Base-by-base conservation (phyloP, 345 rosid species). In the Carallia brachiata region DNA sequence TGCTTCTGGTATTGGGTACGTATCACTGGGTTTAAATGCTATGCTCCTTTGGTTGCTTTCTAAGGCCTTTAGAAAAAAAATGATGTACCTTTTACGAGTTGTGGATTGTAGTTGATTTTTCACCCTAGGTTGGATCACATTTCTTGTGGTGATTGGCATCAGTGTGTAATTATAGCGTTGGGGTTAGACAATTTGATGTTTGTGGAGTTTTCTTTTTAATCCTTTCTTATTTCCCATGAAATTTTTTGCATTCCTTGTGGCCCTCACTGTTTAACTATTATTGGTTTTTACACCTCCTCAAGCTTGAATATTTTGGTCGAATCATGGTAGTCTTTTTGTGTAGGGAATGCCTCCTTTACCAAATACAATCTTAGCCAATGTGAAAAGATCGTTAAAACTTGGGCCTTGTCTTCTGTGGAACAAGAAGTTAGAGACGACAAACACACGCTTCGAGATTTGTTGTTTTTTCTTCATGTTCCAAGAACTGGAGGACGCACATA, bases 401-500 rank as follows among this genome's bases (percentile, higher is more conserved):
- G 97, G 99, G 89, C 89, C 7, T 52, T 67, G 60, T 79, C 92
- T 70, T 85, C 93, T 31, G 83, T 75, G 61, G 83, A 80, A 72
- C 82, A 80, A 70, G 83, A 84, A 75, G 66, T 77, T 57, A 72
- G 69, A 61, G 87, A 79, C 55, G 89, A 89, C 69, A 86, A 81
- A 62, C 96, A 87, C 75, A 83, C 77, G 13, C 88, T 95, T 52
- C 82, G 70, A 56, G 99, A 90, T 75, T 75, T 95, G 76, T 79
- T 95, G 64, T 92, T 92, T 76, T 95, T 95, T 82, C 90, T 95
- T 55, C 99, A 95, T 77, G 82, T 95, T 70, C 99, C 97, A 16
- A 82, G 99, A 74, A 95, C 99, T 7, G 99, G 99, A 73, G 99
- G 99, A 47, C 88, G 99, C 30, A 83, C 97, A 4, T 95, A 92